A percentile compares a stretch with the other conserved stretches of the same genome.
phyloP scores from a whole-genome alignment of 306 rosid genomes.

The Trichosanthes truncata region DNA sequence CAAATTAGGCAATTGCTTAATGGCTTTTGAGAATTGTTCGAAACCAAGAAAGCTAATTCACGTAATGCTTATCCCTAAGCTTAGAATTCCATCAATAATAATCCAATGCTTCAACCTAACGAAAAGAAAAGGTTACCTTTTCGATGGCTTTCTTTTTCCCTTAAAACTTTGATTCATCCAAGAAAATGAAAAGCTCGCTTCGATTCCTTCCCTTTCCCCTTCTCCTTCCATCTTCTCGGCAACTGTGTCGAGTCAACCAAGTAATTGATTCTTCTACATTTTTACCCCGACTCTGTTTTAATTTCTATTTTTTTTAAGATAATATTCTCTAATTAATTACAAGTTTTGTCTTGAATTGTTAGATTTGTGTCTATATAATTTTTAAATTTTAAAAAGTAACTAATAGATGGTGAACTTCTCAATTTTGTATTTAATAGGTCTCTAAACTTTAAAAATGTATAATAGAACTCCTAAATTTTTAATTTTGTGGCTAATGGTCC shows the following conservation, averaged over 20 bases:
- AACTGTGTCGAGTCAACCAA: not conserved
- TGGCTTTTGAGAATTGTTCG: not conserved
- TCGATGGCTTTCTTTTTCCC: not conserved
- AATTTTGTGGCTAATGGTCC: no score
- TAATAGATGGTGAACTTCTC: no score
- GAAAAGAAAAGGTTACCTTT: not conserved
- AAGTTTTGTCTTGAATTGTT: no score
- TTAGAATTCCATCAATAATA: not conserved
- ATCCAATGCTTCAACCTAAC: not conserved
- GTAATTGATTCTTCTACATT: not conserved
- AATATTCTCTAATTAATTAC: no score
- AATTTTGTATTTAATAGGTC: no score
- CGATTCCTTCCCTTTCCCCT: not conserved
- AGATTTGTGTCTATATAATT: no score
- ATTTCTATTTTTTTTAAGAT: no score
- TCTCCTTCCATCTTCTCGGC: not conserved
- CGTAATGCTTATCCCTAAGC: not conserved
- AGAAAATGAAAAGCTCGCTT: not conserved
- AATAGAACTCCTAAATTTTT: no score
- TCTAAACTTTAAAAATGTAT: no score
- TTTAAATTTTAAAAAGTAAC: no score
- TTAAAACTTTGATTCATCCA: not conserved
- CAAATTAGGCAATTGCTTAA: not conserved
- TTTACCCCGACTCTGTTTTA: not conserved
- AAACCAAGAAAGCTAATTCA: not conserved